A percentile compares a stretch with the other conserved stretches of the same genome.
Evolutionary conservation across 2,329 filamentous ascomycete species (phyloP).

Genomic region (Claviceps sp.): DNA sequence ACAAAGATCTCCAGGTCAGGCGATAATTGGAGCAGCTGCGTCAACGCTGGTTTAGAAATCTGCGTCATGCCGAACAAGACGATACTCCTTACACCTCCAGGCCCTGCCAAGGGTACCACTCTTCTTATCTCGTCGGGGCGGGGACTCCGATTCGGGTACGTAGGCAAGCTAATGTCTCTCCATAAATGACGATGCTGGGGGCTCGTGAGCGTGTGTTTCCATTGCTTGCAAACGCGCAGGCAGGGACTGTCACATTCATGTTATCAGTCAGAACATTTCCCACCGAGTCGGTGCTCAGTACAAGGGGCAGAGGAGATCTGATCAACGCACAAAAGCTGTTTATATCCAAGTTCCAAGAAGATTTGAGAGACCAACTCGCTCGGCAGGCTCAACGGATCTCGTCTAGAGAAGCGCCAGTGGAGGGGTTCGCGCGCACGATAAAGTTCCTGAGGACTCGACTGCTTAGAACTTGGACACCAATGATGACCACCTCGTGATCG

Average conservation of each 20-base stretch:
- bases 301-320: background rate
- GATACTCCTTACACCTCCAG: no score
- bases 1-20: conserved; percentile 15
- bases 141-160: no score
- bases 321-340: conserved; percentile 16
- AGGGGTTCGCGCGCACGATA: conserved; percentile 21
- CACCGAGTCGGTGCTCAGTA: background rate
- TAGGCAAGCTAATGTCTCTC: no score
- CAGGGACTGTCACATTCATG: conserved; percentile 11
- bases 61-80: no score
- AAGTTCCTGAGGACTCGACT: conserved; percentile 12
- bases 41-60: no score
- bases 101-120: no score
- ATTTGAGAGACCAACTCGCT: conserved; percentile 23
- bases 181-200: no score
- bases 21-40: no score
- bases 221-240: conserved; percentile 13
- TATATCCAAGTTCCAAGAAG: conserved; percentile 9
- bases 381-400: conserved; percentile 16
- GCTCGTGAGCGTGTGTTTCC: conserved; percentile 16
- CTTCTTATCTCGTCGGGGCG: no score
- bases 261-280: background rate
- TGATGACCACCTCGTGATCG: background rate
- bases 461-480: background rate
- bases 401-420: conserved; percentile 11